phyloP scores from a whole-genome alignment of 2,329 filamentous ascomycete genomes.

The Alternaria gaisen region DNA sequence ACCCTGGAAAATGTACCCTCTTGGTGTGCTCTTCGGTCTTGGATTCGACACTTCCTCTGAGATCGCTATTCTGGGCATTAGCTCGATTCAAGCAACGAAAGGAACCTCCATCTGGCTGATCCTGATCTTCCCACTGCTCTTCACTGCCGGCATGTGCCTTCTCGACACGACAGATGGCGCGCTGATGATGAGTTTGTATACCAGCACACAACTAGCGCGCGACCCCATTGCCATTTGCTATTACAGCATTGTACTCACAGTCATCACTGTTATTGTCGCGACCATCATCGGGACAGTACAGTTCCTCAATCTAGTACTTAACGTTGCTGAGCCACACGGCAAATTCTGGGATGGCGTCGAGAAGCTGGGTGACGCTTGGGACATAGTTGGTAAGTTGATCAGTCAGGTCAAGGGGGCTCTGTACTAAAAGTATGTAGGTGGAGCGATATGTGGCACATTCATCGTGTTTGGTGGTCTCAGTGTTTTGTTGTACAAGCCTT shows the following conservation, averaged over 20 bases:
- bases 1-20: conserved; percentile 95
- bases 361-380: conserved; percentile 52
- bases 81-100: conserved; percentile 82
- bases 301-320: conserved; percentile 78
- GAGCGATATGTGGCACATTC: conserved; percentile 85
- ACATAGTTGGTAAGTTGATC: conserved; percentile 44
- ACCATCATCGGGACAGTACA: conserved; percentile 88
- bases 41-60: conserved; percentile 97
- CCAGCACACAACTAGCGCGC: conserved; percentile 76
- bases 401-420: neutral
- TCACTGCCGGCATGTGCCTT: conserved; percentile 95
- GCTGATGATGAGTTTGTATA: conserved; percentile 94
- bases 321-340: conserved; percentile 76
- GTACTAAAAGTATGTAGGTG: conserved; percentile 52
- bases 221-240: conserved; percentile 92
- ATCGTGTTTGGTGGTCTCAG: conserved; percentile 78
- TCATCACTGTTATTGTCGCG: conserved; percentile 83
- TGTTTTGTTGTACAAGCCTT: conserved; percentile 79
- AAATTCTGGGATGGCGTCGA: conserved; percentile 91
- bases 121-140: conserved; percentile 86
- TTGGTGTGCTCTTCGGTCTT: conserved; percentile 85
- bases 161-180: conserved; percentile 93
- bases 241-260: conserved; percentile 88
- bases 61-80: conserved; percentile 89
- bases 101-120: conserved; percentile 96